These are phyloP conservation scores for Parastagonospora avenae DNA, from an alignment of 2,329 filamentous ascomycete species.

Conservation along the genomic window DNA sequence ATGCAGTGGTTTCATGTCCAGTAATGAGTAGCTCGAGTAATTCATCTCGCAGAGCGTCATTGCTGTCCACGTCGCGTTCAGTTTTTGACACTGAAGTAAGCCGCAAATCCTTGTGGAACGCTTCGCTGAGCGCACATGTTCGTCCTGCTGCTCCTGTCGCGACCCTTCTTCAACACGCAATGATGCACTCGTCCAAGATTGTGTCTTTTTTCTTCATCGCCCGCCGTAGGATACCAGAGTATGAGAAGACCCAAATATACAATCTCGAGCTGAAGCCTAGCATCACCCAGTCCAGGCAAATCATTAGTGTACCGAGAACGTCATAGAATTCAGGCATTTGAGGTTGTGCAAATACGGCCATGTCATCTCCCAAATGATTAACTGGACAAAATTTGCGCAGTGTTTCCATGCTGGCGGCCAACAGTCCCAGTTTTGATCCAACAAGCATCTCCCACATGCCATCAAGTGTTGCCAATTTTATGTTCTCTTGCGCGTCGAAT, in stretches of 20 bases:
- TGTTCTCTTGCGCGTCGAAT: conserved; percentile 2
- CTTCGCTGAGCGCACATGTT: conserved; percentile 7
- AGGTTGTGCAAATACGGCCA: not conserved
- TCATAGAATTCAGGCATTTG: conserved; percentile 5
- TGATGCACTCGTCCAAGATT: not conserved
- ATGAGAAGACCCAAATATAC: conserved; percentile 4
- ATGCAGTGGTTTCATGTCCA: conserved; percentile 13
- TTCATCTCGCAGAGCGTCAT: conserved; percentile 8
- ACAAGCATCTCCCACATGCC: conserved; percentile 9
- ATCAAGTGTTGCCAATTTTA: conserved; percentile 8
- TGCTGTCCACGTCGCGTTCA: not conserved
- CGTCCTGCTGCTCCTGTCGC: not conserved
- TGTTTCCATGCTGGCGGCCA: not conserved
- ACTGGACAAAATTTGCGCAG: not conserved
- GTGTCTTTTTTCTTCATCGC: conserved; percentile 2
- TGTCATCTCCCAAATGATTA: not conserved
- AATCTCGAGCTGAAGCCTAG: conserved; percentile 5
- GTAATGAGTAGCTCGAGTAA: conserved; percentile 12
- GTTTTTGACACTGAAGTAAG: not conserved
- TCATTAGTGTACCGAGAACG: not conserved
- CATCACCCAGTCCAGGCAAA: conserved; percentile 6
- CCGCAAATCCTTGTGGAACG: conserved; percentile 2
- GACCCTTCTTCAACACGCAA: not conserved
- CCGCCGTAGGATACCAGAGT: conserved; percentile 5
- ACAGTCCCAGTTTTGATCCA: conserved; percentile 5